Percentiles rank a stretch among this genome's conserved stretches.
These are phyloP conservation scores for Starmerella bombicola DNA, from an alignment of 805 yeast species.

Conservation along the genomic window DNA sequence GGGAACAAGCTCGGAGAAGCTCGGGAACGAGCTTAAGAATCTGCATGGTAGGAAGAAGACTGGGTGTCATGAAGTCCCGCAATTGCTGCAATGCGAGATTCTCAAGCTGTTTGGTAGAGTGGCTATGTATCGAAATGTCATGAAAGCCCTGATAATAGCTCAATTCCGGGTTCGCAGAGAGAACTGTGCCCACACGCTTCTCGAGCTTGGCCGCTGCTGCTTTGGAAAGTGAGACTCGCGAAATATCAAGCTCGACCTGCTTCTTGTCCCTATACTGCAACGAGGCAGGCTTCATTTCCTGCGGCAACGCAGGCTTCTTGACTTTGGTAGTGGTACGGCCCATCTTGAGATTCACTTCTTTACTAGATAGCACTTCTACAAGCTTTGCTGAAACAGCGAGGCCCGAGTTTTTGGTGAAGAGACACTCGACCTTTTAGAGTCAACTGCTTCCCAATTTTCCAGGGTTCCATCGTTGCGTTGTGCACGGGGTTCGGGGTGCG, in stretches of 20 bases:
- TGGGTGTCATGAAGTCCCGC: constrained; percentile 75
- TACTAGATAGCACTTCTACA: too few species aligned
- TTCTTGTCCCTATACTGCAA: constrained; percentile 41
- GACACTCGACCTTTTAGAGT: too few species aligned
- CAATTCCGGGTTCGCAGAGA: constrained; percentile 49
- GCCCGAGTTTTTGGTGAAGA: too few species aligned
- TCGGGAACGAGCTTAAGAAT: constrained; percentile 58
- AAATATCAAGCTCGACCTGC: constrained; percentile 69
- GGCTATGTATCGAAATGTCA: constrained; percentile 59
- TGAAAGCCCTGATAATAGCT: constrained; percentile 89
- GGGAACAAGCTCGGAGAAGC: constrained; percentile 41
- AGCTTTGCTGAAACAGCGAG: too few species aligned
- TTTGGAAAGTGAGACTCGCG: constrained; percentile 46
- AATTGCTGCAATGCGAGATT: constrained; percentile 40
- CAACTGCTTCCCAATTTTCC: too few species aligned
- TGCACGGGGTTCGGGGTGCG: too few species aligned
- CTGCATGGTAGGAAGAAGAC: constrained; percentile 50
- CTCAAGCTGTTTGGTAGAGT: constrained; percentile 24
- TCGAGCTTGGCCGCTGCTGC: constrained; percentile 28
- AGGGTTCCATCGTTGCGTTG: too few species aligned
- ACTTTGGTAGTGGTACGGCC: background rate
- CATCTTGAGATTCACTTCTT: too few species aligned
- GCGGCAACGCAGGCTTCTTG: background rate
- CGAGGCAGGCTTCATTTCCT: background rate
- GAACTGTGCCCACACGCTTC: constrained; percentile 32